Evolutionary conservation across 2,329 filamentous ascomycete genomes (phyloP), one percentile per base, ranked within the genome.

Genomic region (Mycogone perniciosa): DNA sequence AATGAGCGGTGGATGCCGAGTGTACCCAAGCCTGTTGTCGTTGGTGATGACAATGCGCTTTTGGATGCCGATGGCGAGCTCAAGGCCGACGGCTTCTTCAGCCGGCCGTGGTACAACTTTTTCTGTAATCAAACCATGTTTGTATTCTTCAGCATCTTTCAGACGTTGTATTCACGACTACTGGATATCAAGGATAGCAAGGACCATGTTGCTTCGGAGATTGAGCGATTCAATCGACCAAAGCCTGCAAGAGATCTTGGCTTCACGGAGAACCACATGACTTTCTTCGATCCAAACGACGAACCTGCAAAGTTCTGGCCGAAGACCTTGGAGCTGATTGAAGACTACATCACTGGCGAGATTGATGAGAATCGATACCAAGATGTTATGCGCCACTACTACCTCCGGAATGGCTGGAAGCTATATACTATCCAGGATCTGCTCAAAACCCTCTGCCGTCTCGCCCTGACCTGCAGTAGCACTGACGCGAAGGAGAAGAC

Each of bases 381-480:
- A 67, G 91, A 97, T 62, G 86, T 90, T 5, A 76, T 99, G 51
- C 86, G 93, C 27, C 88, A 91, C 57, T 96, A 89, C 71, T 99
- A 96, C 66, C 77, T 97, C 52, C 85, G 86, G 64, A 87, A 84
- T 57, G 93, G 93, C 6, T 99, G 92, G 86, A 89, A 90, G 62
- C 72, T 97, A 37, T 99, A 97, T 72, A 91, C 89, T 4, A 84
- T 97, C 57, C 89, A 95, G 63, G 91, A 95, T 65, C 82, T 96
- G 31, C 80, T 97, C 48, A 84, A 84, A 63, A 86, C 86, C 1
- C 80, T 96, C 37, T 86, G 86, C 52, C 86, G 90, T 52, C 85
- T 91, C 52, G 89, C 87, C 27, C 77, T 90, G 13, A 81, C 81
- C n/a, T 90, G 95, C 66, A 88, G 91, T 63, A 90, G 84, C 61